These are phyloP conservation scores for Spongospora subterranea DNA, from an alignment of 208 protist genomes.

Conservation along the genomic window DNA sequence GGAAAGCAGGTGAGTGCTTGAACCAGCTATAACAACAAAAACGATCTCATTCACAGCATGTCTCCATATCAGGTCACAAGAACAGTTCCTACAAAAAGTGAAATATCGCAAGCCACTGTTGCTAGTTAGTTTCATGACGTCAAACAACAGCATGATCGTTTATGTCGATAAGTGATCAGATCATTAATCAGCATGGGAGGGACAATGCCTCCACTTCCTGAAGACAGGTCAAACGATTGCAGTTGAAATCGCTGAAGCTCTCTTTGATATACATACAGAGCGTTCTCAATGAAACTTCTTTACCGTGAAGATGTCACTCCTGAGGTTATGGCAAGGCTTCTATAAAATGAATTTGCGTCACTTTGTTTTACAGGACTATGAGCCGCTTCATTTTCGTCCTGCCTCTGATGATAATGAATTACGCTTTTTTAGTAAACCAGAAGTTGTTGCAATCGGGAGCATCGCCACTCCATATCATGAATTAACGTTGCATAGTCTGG, in stretches of 20 bases:
- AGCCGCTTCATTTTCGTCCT: constrained; percentile 11
- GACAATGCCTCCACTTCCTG: constrained; percentile 27
- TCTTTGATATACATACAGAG: no score
- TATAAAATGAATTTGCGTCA: background rate
- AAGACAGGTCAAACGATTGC: background rate
- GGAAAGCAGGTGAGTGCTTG: background rate
- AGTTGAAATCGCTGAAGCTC: background rate
- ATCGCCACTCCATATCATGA: constrained; percentile 41
- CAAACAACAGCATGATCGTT: background rate
- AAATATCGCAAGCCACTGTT: background rate
- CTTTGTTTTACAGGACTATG: background rate
- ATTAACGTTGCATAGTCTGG: background rate
- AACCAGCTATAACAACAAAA: background rate
- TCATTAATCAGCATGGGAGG: constrained; percentile 18
- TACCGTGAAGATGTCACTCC: constrained; percentile 48
- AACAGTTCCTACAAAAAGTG: constrained; percentile 12
- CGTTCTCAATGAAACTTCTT: constrained; percentile 39
- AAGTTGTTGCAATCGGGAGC: background rate
- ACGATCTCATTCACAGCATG: background rate
- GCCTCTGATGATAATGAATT: background rate
- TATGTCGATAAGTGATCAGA: background rate
- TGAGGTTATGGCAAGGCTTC: background rate
- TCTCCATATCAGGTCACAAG: background rate
- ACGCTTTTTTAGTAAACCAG: constrained; percentile 26
- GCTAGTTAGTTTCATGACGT: background rate